Conservation (phyloP, 2,329 filamentous ascomycete genomes). For the Fusarium aywerte region DNA sequence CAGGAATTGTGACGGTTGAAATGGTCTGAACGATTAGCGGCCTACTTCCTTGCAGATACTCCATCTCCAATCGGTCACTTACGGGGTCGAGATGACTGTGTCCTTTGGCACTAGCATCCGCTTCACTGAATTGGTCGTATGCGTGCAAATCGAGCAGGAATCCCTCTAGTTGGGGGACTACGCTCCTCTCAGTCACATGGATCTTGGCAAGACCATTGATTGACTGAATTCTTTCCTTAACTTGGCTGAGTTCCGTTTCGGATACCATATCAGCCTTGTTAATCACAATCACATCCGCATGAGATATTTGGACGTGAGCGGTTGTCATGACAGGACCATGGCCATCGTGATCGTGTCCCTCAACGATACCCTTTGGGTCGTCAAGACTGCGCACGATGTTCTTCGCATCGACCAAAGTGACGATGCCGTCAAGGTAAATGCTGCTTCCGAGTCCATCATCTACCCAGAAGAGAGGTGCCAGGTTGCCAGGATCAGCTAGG, state of each 20-base stretch:
- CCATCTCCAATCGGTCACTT: constrained; percentile 48
- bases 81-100: constrained; percentile 93
- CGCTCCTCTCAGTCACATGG: constrained; percentile 81
- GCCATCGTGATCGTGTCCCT: constrained; percentile 62
- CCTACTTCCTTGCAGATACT: background rate
- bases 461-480: constrained; percentile 97
- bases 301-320: constrained; percentile 94
- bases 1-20: constrained; percentile 78
- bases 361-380: constrained; percentile 69
- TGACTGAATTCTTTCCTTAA: constrained; percentile 76
- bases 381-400: constrained; percentile 87
- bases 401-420: constrained; percentile 94
- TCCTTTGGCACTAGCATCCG: constrained; percentile 79
- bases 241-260: constrained; percentile 72
- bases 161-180: constrained; percentile 84
- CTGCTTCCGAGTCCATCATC: constrained; percentile 94
- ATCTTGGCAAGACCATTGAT: constrained; percentile 93
- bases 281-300: constrained; percentile 93
- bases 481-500: constrained; percentile 92
- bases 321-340: constrained; percentile 82
- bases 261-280: constrained; percentile 93
- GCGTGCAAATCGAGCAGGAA: constrained; percentile 90
- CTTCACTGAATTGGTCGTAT: constrained; percentile 81
- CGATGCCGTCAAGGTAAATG: constrained; percentile 96
- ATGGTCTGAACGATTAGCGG: constrained; percentile 70